phyloP scores from a whole-genome alignment of 345 rosid genomes.

The Gossypium ekmanianum region DNA sequence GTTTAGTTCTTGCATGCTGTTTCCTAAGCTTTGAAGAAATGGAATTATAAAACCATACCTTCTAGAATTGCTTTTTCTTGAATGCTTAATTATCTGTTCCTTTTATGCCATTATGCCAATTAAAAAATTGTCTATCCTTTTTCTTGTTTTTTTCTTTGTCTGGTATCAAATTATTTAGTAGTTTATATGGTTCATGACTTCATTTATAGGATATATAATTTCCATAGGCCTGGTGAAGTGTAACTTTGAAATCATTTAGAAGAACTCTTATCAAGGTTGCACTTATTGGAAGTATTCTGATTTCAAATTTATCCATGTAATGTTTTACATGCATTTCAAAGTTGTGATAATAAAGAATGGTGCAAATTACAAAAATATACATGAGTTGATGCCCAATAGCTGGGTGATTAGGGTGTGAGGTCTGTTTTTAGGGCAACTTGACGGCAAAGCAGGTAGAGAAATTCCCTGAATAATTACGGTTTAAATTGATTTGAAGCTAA shows the following conservation, averaged over 20 bases:
- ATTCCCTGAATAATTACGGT: too few relatives aligned
- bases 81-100: neutral
- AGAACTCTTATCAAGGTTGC: neutral
- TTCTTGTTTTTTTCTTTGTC: neutral
- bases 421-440: too few relatives aligned
- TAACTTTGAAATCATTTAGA: too few relatives aligned
- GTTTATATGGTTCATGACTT: neutral
- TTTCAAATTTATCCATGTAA: neutral
- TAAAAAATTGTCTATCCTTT: neutral
- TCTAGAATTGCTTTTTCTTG: neutral
- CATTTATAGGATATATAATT: neutral
- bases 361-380: too few relatives aligned
- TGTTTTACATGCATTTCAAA: neutral
- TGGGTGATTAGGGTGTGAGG: too few relatives aligned
- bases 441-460: too few relatives aligned
- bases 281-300: neutral
- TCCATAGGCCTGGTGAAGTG: neutral
- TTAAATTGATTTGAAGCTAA: too few relatives aligned
- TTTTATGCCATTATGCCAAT: neutral
- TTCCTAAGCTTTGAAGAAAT: neutral
- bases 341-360: neutral
- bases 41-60: neutral
- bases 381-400: too few relatives aligned
- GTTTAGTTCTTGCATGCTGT: neutral
- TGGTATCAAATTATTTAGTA: neutral